A percentile compares a stretch with the other conserved stretches of the same genome.
Conservation (phyloP, 331 rosid species). For the Rosa hybrid region DNA sequence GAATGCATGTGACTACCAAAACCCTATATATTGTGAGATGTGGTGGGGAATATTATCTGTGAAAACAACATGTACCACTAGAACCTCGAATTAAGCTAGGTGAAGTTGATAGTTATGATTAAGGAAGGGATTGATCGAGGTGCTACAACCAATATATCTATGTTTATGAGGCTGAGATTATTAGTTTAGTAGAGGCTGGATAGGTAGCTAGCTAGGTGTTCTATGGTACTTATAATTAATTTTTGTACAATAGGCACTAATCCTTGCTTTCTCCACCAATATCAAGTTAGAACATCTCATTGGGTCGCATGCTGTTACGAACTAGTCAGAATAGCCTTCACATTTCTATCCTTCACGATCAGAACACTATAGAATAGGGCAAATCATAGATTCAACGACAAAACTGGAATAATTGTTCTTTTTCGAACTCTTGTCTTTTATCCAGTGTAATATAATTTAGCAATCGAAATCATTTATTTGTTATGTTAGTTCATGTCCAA, state of each 20-base stretch:
- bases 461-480: no score
- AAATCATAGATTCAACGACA: no score
- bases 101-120: slow-evolving; percentile 9
- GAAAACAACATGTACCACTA: slow-evolving; percentile 12
- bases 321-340: neutral
- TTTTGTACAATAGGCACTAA: neutral
- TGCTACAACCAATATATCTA: neutral
- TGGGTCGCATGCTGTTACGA: neutral
- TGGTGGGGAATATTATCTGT: slow-evolving; percentile 14
- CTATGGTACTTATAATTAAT: neutral
- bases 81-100: neutral
- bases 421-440: no score
- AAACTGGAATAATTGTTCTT: no score
- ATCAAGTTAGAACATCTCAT: neutral
- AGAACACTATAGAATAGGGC: no score
- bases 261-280: neutral
- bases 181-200: no score
- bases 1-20: neutral
- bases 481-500: no score
- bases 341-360: neutral
- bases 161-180: no score
- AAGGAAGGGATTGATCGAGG: neutral
- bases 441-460: no score
- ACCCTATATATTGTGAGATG: neutral
- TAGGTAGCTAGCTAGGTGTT: neutral